Evolutionary conservation across 352 stramenopile species (phyloP), one percentile per base, ranked within the genome.

Genomic region (Pseudoperonospora humuli): DNA sequence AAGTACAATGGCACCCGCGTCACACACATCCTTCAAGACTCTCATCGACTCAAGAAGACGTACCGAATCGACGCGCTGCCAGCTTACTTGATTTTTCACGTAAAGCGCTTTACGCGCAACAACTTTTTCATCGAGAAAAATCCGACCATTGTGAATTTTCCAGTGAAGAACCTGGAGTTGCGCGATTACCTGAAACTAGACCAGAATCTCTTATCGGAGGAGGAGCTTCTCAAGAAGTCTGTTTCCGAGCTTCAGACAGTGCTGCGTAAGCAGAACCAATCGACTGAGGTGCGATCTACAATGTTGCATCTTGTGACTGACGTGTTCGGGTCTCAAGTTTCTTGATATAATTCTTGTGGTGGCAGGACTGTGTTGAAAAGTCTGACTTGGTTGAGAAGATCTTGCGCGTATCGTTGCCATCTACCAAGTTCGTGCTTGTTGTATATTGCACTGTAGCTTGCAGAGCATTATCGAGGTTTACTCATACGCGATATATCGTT

Each of bases 121-220:
- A 93, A 96, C 38, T 99, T 98, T 54, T 97, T 95, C 45, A 76
- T 88, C 1, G 97, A 99, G 74, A 99, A 99, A 70, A 99, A 99
- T 63, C 94, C 95, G 19, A 99, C 96, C 7, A 99, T 99, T 70
- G 96, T 99, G 6, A 96, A 96, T 24, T 98, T 99, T 52, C 96
- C 96, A 4, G 89, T 99, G 21, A 98, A 98, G 62, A 98, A 98
- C 64, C 73, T 99, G 14, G 96, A 99, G 65, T 67, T 99, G 31
- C 79, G 68, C 7, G 81, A 96, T 37, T 96, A 95, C 53, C 39
- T 95, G 25, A 72, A 76, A 34, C 52, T 84, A 21, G 64, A 84
- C 19, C 53, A 65, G 21, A 54, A 49, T 5, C 40, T 85, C 9
- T 64, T 56, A 28, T 68, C 73, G 0, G 61, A 82, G 31, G 67